A percentile compares a stretch with the other conserved stretches of the same genome.
Conservation (phyloP, 108 stramenopile genomes). For the Skeletonema menzelii region DNA sequence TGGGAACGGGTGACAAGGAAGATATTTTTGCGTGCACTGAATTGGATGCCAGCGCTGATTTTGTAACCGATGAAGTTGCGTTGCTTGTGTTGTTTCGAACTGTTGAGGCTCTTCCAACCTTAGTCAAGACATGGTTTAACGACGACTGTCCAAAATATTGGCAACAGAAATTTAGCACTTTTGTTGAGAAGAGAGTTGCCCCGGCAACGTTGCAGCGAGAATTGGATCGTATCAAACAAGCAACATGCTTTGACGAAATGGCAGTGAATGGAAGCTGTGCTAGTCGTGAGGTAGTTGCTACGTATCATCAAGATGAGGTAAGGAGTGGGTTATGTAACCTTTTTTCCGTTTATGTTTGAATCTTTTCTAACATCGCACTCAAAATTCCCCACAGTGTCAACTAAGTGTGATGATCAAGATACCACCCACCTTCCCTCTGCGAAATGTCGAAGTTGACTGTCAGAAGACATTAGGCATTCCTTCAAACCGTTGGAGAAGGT, state of each 20-base stretch:
- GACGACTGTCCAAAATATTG: slow-evolving; percentile 68
- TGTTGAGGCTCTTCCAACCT: slow-evolving; percentile 70
- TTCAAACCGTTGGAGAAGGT: slow-evolving; percentile 71
- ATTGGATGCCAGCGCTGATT: slow-evolving; percentile 13
- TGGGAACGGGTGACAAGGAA: slow-evolving; percentile 36
- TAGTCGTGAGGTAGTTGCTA: slow-evolving; percentile 77
- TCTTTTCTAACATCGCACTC: neutral
- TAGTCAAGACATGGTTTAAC: slow-evolving; percentile 83
- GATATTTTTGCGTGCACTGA: slow-evolving; percentile 35
- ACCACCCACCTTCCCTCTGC: slow-evolving; percentile 78
- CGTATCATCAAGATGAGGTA: slow-evolving; percentile 85
- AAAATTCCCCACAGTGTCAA: slow-evolving; percentile 52
- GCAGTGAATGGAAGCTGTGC: slow-evolving; percentile 65
- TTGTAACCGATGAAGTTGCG: slow-evolving; percentile 54
- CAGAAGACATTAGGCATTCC: slow-evolving; percentile 78
- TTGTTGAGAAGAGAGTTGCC: slow-evolving; percentile 73
- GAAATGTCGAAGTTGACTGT: slow-evolving; percentile 84
- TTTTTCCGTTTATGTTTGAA: neutral
- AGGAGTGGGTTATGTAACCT: slow-evolving; percentile 4
- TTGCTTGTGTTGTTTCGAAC: slow-evolving; percentile 68
- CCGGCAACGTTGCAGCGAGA: slow-evolving; percentile 71
- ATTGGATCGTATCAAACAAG: slow-evolving; percentile 62
- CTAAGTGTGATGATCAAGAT: slow-evolving; percentile 69
- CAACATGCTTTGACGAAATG: slow-evolving; percentile 75
- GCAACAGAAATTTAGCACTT: slow-evolving; percentile 49